Evolutionary conservation across 2,329 filamentous ascomycete species (phyloP), one percentile per base, ranked within the genome.

Genomic region (Alternaria conjuncta): DNA sequence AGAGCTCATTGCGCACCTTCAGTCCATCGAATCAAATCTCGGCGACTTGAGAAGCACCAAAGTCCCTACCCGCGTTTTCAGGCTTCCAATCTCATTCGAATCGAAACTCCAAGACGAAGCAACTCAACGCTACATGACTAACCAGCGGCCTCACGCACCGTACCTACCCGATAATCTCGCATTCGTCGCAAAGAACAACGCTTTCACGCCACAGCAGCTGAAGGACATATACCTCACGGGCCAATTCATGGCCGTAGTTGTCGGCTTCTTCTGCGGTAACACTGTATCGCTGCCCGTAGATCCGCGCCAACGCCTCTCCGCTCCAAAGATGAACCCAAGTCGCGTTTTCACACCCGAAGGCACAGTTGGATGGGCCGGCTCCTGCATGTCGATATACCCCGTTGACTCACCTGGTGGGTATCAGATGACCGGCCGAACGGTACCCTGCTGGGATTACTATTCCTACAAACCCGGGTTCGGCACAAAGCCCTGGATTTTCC

Each of bases 91-190:
- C 26, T 79, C 79, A 11, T 84, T 83, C 68, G 78, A 82, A 45
- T 80, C 76, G 45, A 79, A 79, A 60, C 77, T 79, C 15, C 81
- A 83, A 64, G 73, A 82, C 20, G 83, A 86, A 32, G 88, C 88
- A 0, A 84, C 88, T 1, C 79, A 86, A 49, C 83, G 88, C 4
- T 91, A 91, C 75, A 86, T 86, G 72, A 86, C 86, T 23, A 90
- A 87, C 1, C 87, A 89, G 65, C 83, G 89, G 7, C 83, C 85
- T 1, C 84, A 88, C 53, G 89, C 89, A 0, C 84, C 86, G 0
- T 91, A 89, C 71, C 81, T 90, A 0, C 89, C 89, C 0, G 86
- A 87, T 67, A 90, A 90, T 57, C 81, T 89, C 44, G 82, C 85
- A 1, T 91, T 90, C 60, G 80, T 83, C 1, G 85, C 85, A 2